Conservation (phyloP, 2,329 filamentous ascomycete genomes). For the Trichoderma hamatum region DNA sequence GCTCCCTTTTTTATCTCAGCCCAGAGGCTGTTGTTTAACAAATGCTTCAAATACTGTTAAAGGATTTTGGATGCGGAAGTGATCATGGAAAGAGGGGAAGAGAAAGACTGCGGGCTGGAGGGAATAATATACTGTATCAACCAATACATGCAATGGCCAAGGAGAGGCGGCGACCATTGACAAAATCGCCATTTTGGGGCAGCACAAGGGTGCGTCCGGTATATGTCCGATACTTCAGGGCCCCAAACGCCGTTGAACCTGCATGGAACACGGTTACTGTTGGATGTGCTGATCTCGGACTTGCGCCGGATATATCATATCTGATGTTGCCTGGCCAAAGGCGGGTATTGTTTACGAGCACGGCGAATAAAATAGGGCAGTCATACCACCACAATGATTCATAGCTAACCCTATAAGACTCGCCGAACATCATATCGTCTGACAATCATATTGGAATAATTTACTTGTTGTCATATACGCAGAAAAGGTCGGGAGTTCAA, state of each 20-base stretch:
- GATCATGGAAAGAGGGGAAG: not conserved
- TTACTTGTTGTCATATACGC: not conserved
- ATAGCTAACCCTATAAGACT: not conserved
- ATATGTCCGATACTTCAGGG: slow-evolving; percentile 4
- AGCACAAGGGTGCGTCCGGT: not conserved
- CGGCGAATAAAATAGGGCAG: not conserved
- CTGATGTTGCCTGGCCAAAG: not conserved
- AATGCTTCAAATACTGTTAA: not conserved
- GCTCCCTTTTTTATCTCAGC: not conserved
- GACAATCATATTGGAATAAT: not conserved
- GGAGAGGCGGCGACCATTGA: not conserved
- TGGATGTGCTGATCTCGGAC: not conserved
- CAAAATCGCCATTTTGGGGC: not conserved
- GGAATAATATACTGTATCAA: not conserved
- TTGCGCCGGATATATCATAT: not conserved
- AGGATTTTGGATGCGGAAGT: not conserved
- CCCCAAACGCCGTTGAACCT: not conserved
- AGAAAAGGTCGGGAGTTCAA: not conserved
- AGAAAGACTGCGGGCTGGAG: not conserved
- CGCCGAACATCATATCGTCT: not conserved
- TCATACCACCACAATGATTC: not conserved
- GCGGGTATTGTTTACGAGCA: not conserved
- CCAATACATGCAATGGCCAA: not conserved
- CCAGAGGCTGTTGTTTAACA: not conserved
- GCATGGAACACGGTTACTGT: not conserved